phyloP scores from a whole-genome alignment of 345 rosid species.

The Eucalyptus pauciflora region DNA sequence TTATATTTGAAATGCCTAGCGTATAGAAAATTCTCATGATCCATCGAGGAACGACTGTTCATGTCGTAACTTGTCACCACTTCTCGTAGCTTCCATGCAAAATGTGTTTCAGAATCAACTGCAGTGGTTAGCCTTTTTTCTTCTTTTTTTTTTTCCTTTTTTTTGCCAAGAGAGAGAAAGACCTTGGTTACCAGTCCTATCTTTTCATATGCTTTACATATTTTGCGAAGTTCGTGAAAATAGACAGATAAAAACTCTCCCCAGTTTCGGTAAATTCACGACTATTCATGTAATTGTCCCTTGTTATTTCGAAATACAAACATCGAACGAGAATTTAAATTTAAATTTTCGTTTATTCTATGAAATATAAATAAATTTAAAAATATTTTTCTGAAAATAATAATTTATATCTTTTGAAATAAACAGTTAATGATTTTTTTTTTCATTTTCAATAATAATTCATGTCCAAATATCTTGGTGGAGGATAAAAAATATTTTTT shows the following conservation, averaged over 20 bases:
- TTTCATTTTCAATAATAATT: too few species aligned
- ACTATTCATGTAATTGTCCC: not conserved
- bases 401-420: not conserved
- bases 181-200: not conserved
- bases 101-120: not conserved
- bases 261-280: too few species aligned
- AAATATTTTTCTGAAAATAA: not conserved
- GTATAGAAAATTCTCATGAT: not conserved
- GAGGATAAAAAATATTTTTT: fast-evolving
- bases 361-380: not conserved
- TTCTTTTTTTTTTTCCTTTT: fast-evolving
- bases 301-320: too few species aligned
- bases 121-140: too few species aligned
- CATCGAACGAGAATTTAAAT: too few species aligned
- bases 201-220: not conserved
- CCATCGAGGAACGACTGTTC: not conserved
- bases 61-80: too few species aligned
- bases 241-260: too few species aligned
- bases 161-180: not conserved
- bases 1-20: too few species aligned
- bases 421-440: fast-evolving
- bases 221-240: not conserved
- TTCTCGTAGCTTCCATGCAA: not conserved
- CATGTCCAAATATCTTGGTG: fast-evolving
- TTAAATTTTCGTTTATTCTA: fast-evolving